Percentiles rank a stretch among this genome's conserved stretches.
These are phyloP conservation scores for Backusella tarrabulga DNA, from an alignment of 192 early-diverging fungal species.

Conservation along the genomic window DNA sequence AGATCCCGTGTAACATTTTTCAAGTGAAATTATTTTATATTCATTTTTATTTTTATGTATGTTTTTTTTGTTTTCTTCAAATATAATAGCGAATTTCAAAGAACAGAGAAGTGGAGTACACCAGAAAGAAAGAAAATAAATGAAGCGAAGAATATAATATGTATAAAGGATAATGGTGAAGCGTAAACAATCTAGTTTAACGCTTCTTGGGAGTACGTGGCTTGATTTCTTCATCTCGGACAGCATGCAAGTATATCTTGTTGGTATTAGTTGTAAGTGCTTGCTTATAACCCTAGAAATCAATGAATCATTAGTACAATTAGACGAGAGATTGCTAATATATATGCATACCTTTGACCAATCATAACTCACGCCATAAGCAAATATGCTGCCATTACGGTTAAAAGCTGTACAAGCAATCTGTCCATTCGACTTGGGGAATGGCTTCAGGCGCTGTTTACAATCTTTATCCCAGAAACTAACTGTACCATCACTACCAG, in stretches of 20 bases:
- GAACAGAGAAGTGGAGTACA: not conserved
- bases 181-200: not conserved
- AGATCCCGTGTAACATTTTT: not conserved
- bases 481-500: constrained; percentile 83
- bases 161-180: constrained; percentile 1
- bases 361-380: constrained; percentile 89
- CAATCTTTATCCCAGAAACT: constrained; percentile 97
- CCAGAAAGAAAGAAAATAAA: not conserved
- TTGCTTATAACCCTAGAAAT: constrained; percentile 67
- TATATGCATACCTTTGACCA: constrained; percentile 63
- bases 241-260: constrained; percentile 79
- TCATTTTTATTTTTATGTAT: not conserved
- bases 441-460: constrained; percentile 78
- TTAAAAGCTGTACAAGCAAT: constrained; percentile 76
- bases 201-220: constrained; percentile 57
- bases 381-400: constrained; percentile 83
- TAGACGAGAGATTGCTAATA: too few relatives aligned
- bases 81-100: not conserved
- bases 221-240: constrained; percentile 79
- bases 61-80: not conserved
- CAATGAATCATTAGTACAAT: constrained; percentile 1
- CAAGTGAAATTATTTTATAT: not conserved
- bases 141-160: constrained; percentile 1
- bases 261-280: constrained; percentile 56
- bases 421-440: constrained; percentile 60